phyloP scores from a whole-genome alignment of 805 yeast genomes.

The Candida andamanensis region DNA sequence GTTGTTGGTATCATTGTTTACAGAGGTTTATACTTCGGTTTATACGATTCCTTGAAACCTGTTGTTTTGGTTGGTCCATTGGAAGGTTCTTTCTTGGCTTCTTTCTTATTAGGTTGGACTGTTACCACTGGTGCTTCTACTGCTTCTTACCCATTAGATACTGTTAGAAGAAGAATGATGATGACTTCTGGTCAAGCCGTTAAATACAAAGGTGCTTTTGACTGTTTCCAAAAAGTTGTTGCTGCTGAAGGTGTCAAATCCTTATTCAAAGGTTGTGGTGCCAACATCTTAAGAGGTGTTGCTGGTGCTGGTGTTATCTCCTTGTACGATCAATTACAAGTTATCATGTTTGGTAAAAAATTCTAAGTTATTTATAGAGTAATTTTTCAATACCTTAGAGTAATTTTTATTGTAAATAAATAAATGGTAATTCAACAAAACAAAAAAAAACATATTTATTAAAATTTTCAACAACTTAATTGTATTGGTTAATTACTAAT shows the following conservation, averaged over 20 bases:
- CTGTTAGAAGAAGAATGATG: constrained; percentile 99
- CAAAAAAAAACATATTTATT: constrained; percentile 4
- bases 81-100: constrained; percentile 91
- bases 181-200: constrained; percentile 99
- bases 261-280: constrained; percentile 98
- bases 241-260: constrained; percentile 93
- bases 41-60: constrained; percentile 95
- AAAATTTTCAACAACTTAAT: constrained; percentile 7
- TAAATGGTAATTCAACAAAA: neutral
- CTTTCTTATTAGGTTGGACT: constrained; percentile 95
- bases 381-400: constrained; percentile 1
- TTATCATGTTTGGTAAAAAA: constrained; percentile 93
- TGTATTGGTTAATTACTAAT: constrained; percentile 9
- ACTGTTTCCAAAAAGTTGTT: constrained; percentile 85
- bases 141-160: constrained; percentile 98
- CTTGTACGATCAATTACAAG: constrained; percentile 94
- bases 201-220: constrained; percentile 92
- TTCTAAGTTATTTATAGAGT: constrained; percentile 30
- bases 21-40: constrained; percentile 99
- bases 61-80: constrained; percentile 89
- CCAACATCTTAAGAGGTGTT: constrained; percentile 99
- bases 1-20: constrained; percentile 95
- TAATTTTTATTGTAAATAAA: too few relatives aligned
- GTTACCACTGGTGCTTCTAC: constrained; percentile 98
- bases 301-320: constrained; percentile 99